Percentiles rank a stretch among this genome's conserved stretches.
Conservation (phyloP, 2,329 filamentous ascomycete genomes). For the Gaeumannomyces tritici region DNA sequence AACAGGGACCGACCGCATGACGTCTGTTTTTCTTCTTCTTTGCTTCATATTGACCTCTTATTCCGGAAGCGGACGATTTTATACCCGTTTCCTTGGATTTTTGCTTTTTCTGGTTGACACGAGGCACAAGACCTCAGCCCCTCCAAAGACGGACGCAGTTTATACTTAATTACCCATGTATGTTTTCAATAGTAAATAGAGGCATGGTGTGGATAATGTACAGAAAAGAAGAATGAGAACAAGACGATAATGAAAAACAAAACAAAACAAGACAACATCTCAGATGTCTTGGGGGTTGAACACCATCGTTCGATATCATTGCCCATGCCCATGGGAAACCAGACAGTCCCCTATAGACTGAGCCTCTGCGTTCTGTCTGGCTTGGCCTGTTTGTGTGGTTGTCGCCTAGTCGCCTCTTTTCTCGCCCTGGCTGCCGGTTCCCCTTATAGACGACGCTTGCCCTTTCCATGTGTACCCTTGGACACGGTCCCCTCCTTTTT, state of each 20-base stretch:
- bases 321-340: too few relatives aligned
- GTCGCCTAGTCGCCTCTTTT: neutral
- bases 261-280: neutral
- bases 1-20: neutral
- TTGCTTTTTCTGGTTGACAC: neutral
- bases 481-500: neutral
- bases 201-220: neutral
- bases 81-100: neutral
- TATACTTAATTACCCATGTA: neutral
- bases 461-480: too few relatives aligned
- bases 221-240: neutral
- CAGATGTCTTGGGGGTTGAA: neutral
- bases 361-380: too few relatives aligned
- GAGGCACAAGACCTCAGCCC: neutral
- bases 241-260: neutral
- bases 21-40: neutral
- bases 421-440: too few relatives aligned
- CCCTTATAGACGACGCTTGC: neutral
- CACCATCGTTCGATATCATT: neutral
- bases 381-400: neutral
- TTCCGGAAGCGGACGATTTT: neutral
- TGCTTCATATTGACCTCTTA: neutral
- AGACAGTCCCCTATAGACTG: too few relatives aligned
- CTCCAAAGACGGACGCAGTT: neutral
- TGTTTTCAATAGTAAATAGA: neutral